Conservation (phyloP, 257 asterid genomes). For the Salvia hispanica region DNA sequence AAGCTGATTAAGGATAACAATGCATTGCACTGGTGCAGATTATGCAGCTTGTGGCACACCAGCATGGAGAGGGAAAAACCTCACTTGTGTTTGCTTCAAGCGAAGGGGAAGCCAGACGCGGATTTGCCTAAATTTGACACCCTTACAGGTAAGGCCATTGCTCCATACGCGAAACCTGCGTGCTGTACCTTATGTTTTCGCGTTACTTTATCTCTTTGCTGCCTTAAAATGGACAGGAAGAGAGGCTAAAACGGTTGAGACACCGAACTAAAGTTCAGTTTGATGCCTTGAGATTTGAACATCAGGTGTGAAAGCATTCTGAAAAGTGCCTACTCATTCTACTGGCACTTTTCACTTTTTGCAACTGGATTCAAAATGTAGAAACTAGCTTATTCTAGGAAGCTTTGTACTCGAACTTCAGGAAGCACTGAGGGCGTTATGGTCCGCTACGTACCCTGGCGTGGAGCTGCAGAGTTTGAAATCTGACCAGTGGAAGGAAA, state of each 20-base stretch:
- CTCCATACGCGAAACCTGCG: background rate
- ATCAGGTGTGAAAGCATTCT: slow-evolving; percentile 58
- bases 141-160: slow-evolving; percentile 56
- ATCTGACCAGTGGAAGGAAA: slow-evolving; percentile 91
- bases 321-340: slow-evolving; percentile 1
- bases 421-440: slow-evolving; percentile 81
- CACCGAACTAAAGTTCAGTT: slow-evolving; percentile 66
- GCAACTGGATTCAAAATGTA: too few relatives aligned
- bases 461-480: slow-evolving; percentile 65
- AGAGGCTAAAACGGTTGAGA: slow-evolving; percentile 70
- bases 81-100: slow-evolving; percentile 84
- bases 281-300: slow-evolving; percentile 71
- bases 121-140: slow-evolving; percentile 59
- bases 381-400: background rate
- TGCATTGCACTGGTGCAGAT: slow-evolving; percentile 40
- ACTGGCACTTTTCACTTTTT: background rate
- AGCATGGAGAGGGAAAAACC: slow-evolving; percentile 64
- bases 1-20: background rate
- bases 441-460: slow-evolving; percentile 81
- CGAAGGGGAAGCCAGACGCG: slow-evolving; percentile 53
- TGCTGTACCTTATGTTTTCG: background rate
- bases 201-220: slow-evolving; percentile 11
- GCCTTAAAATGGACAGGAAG: slow-evolving; percentile 50
- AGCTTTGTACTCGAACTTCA: slow-evolving; percentile 12
- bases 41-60: slow-evolving; percentile 52